Conservation (phyloP, 2,329 filamentous ascomycete species). For the Epichloe brachyelytri region DNA sequence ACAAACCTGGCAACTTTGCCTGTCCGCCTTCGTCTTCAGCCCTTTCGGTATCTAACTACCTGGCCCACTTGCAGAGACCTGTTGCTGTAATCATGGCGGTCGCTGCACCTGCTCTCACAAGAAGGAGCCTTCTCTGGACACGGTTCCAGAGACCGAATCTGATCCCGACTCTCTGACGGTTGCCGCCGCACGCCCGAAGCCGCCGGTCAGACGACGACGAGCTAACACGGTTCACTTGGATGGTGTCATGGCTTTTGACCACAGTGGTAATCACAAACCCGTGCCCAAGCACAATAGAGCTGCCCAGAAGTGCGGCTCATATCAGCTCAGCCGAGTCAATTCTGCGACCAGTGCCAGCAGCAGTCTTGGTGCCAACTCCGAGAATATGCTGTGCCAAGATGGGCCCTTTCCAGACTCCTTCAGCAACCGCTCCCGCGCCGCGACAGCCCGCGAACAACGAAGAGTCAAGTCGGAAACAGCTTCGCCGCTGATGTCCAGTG, state of each 20-base stretch:
- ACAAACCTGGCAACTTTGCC: background rate
- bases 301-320: slow-evolving; percentile 49
- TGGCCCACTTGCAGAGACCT: slow-evolving; percentile 38
- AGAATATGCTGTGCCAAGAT: slow-evolving; percentile 26
- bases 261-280: slow-evolving; percentile 52
- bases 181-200: slow-evolving; percentile 25
- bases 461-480: slow-evolving; percentile 48
- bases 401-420: slow-evolving; percentile 20
- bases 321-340: slow-evolving; percentile 45
- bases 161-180: slow-evolving; percentile 29
- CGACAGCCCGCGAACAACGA: slow-evolving; percentile 32
- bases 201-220: slow-evolving; percentile 35
- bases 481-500: slow-evolving; percentile 41
- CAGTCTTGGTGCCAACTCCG: slow-evolving; percentile 32
- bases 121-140: slow-evolving; percentile 46
- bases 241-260: slow-evolving; percentile 44
- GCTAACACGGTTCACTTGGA: slow-evolving; percentile 52
- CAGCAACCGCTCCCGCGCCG: slow-evolving; percentile 21
- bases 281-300: slow-evolving; percentile 46
- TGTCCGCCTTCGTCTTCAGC: slow-evolving; percentile 3
- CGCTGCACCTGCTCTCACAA: slow-evolving; percentile 53
- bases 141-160: slow-evolving; percentile 51
- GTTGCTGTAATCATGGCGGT: slow-evolving; percentile 57
- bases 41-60: slow-evolving; percentile 5
- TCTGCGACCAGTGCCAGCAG: slow-evolving; percentile 41